Percentiles rank a stretch among this genome's conserved stretches.
Conservation (phyloP, 495 filamentous ascomycete species). For the Penicillium longicatenatum region DNA sequence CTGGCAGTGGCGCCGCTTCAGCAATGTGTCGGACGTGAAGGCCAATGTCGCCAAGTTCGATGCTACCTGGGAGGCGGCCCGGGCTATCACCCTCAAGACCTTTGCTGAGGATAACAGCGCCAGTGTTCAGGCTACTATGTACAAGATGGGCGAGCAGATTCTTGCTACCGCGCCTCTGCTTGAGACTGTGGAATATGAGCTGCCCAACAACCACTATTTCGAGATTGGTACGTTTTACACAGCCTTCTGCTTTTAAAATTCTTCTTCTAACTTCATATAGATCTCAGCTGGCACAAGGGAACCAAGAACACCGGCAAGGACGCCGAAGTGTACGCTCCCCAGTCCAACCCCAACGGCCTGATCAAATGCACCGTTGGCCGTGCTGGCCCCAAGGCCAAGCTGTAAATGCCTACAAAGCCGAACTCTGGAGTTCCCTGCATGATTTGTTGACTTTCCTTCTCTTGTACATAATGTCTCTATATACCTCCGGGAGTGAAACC, state of each 20-base stretch:
- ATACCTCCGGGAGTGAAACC: slow-evolving; percentile 26
- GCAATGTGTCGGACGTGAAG: slow-evolving; percentile 66
- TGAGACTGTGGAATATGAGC: slow-evolving; percentile 73
- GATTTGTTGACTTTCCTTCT: slow-evolving; percentile 12
- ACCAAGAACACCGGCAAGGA: slow-evolving; percentile 96
- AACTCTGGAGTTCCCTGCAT: slow-evolving; percentile 14
- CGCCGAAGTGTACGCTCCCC: slow-evolving; percentile 93
- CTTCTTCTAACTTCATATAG: slow-evolving; percentile 45
- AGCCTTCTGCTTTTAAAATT: background rate
- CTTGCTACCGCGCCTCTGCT: slow-evolving; percentile 71
- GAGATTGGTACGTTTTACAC: slow-evolving; percentile 72
- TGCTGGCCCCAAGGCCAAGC: slow-evolving; percentile 43
- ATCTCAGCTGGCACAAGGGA: slow-evolving; percentile 96
- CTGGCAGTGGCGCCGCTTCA: slow-evolving; percentile 82
- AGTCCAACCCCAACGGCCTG: slow-evolving; percentile 89
- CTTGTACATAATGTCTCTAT: slow-evolving; percentile 33
- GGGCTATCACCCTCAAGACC: slow-evolving; percentile 81
- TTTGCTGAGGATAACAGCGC: slow-evolving; percentile 92
- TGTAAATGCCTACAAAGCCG: slow-evolving; percentile 30
- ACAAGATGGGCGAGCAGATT: slow-evolving; percentile 93
- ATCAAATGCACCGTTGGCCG: slow-evolving; percentile 93
- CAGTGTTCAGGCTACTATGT: slow-evolving; percentile 97
- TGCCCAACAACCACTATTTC: slow-evolving; percentile 99
- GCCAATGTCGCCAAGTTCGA: slow-evolving; percentile 69
- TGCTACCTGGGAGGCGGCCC: slow-evolving; percentile 70